Base-by-base conservation (phyloP, 2,329 filamentous ascomycete species). In the Fusarium austroafricanum region DNA sequence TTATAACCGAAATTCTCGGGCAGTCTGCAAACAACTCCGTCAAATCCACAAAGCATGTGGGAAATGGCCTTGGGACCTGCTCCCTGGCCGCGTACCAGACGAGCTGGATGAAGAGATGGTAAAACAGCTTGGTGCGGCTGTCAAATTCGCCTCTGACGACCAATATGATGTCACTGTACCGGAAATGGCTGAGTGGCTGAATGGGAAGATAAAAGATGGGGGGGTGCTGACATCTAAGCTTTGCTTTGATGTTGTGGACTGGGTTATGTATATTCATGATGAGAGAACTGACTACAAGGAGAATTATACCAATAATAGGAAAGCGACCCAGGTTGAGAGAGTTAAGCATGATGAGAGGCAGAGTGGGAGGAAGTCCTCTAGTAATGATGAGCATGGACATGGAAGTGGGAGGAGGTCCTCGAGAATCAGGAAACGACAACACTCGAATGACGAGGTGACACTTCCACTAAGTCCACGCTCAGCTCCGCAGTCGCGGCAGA, bases 61-160 rank as follows among this genome's bases (percentile, higher is more conserved):
- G 7, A 40, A 47, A 26, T 54, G 51, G 51, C 51, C 51, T 28
- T 54, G 51, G 51, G 51, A 54, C 2, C 28, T 54, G 37, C 51
- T 54, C 4, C 51, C 51, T 37, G 51, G 51, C 14, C 40, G 29
- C 6, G 37, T 54, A 54, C 51, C 51, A 0, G 51, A 54, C 10
- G 9, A 20, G 8, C 8, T 54, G 18, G 51, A 54, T 47, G 35
- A 47, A 47, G 18, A 54, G 21, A 47, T 28, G 11, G 10, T 54
- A 14, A n/a, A 14, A 14, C 51, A 40, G 7, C 51, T 54, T 21
- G 51, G 46, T 6, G 20, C 5, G 14, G 50, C 50, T 18, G 39
- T 53, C 20, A 29, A 43, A 20, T 45, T 53, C 5, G 29, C 14
- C 3, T 46, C 20, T 37, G 40, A 53, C 2, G 40, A 53, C 20